Conservation (phyloP, 2,329 filamentous ascomycete species). For the Sporothrix protearum region DNA sequence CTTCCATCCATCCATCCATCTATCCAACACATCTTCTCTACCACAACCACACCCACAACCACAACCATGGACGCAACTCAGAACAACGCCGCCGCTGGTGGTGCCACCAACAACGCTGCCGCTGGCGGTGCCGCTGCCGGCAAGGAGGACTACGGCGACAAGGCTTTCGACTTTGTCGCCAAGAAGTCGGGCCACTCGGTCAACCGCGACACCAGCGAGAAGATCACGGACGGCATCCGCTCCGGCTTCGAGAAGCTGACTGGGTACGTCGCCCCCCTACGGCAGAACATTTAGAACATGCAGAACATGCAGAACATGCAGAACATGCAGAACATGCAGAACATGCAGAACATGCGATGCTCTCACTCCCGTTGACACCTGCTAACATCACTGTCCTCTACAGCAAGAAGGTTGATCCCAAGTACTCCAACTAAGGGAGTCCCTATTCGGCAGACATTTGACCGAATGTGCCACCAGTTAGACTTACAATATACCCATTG, state of each 20-base stretch:
- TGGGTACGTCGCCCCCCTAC: conserved; percentile 34
- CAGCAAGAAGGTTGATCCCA: conserved; percentile 39
- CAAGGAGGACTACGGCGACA: conserved; percentile 32
- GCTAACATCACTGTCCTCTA: background rate
- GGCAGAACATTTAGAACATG: no score
- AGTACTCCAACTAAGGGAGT: conserved; percentile 32
- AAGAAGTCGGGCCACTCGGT: conserved; percentile 32
- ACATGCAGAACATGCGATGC: no score
- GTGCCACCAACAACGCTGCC: background rate
- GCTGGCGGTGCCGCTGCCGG: conserved; percentile 9
- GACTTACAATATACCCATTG: background rate
- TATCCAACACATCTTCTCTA: background rate
- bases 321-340: no score
- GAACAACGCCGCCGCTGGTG: conserved; percentile 10
- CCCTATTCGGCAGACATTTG: no score
- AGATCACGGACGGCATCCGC: conserved; percentile 37
- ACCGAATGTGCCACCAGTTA: background rate
- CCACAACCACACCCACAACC: background rate
- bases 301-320: no score
- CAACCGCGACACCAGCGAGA: conserved; percentile 32
- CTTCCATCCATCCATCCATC: no score
- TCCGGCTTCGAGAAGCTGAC: conserved; percentile 39
- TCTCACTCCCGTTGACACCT: no score
- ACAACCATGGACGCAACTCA: conserved; percentile 9
- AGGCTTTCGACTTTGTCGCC: conserved; percentile 31